These are phyloP conservation scores for Mycena metata DNA, from an alignment of 768 basidiomycete species.

Conservation along the genomic window DNA sequence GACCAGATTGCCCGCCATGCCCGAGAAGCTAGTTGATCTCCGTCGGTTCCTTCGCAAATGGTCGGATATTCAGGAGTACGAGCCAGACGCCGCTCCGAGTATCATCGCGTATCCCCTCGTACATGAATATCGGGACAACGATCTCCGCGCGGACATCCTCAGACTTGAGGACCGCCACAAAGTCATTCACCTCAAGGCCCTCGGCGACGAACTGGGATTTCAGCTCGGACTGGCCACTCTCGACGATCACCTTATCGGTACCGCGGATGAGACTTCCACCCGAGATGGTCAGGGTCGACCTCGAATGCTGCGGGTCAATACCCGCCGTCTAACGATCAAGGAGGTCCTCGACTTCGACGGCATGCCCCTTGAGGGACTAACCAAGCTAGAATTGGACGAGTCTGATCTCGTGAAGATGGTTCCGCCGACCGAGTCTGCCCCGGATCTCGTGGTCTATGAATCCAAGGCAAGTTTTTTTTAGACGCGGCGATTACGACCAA, in stretches of 20 bases:
- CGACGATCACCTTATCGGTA: slow-evolving; percentile 38
- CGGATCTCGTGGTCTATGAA: slow-evolving; percentile 38
- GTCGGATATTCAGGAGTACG: slow-evolving; percentile 36
- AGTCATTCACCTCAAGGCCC: slow-evolving; percentile 34
- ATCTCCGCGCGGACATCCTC: slow-evolving; percentile 36
- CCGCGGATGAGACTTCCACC: slow-evolving; percentile 29
- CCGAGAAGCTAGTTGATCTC: slow-evolving; percentile 34
- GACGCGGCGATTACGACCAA: not conserved
- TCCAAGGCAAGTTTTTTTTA: slow-evolving; percentile 25
- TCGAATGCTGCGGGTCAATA: slow-evolving; percentile 35
- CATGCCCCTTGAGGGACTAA: slow-evolving; percentile 24
- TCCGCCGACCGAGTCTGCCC: slow-evolving; percentile 26
- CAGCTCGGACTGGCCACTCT: slow-evolving; percentile 38
- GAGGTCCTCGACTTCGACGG: slow-evolving; percentile 40
- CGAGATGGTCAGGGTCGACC: slow-evolving; percentile 35
- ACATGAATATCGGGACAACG: slow-evolving; percentile 36
- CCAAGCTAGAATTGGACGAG: slow-evolving; percentile 34
- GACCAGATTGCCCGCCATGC: slow-evolving; percentile 32
- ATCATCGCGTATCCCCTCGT: slow-evolving; percentile 35
- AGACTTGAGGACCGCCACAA: slow-evolving; percentile 36
- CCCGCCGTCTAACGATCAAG: slow-evolving; percentile 36
- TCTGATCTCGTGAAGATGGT: slow-evolving; percentile 30
- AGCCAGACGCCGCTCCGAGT: slow-evolving; percentile 33
- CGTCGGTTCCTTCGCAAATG: slow-evolving; percentile 35
- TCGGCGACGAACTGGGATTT: slow-evolving; percentile 36